Percentiles rank a stretch among this genome's conserved stretches.
Conservation (phyloP, 1,284 basidiomycete genomes). For the Ceratobasidium sp. region DNA sequence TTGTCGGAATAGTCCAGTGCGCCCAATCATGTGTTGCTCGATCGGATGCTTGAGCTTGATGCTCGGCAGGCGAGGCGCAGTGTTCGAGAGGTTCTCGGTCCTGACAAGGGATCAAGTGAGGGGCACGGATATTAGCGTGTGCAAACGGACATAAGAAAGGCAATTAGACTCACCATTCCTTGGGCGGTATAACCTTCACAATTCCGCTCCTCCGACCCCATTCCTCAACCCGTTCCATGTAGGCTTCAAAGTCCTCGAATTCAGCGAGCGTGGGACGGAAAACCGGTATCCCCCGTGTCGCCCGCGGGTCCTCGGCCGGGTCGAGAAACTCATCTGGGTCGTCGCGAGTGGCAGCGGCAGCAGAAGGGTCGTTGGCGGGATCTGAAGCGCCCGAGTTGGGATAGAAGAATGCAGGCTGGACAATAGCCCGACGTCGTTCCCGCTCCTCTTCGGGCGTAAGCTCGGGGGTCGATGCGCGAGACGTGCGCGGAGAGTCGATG, state of each 20-base stretch:
- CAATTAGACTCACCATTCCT: constrained; percentile 80
- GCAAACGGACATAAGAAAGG: constrained; percentile 7
- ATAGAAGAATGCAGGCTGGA: constrained; percentile 86
- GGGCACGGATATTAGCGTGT: constrained; percentile 6
- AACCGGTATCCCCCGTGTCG: constrained; percentile 89
- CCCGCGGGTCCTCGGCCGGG: constrained; percentile 85
- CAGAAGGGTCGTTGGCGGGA: constrained; percentile 54
- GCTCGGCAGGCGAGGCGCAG: constrained; percentile 71
- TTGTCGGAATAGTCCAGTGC: constrained; percentile 86
- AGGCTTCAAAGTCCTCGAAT: constrained; percentile 88
- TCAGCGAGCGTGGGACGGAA: constrained; percentile 92
- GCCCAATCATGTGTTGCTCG: constrained; percentile 90
- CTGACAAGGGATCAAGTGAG: constrained; percentile 55
- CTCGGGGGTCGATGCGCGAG: constrained; percentile 26
- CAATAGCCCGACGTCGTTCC: constrained; percentile 45
- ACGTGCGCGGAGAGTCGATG: background rate
- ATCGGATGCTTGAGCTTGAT: constrained; percentile 86
- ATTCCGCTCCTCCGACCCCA: constrained; percentile 92
- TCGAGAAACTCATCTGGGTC: constrained; percentile 63
- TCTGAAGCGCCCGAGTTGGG: constrained; percentile 54
- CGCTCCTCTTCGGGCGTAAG: constrained; percentile 25
- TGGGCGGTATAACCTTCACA: constrained; percentile 92
- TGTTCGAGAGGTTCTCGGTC: constrained; percentile 74
- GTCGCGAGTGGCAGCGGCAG: constrained; percentile 61
- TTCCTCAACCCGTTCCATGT: constrained; percentile 83